Percentiles rank a stretch among this genome's conserved stretches.
Conservation (phyloP, 345 rosid genomes). For the Arabidopsis suecica region DNA sequence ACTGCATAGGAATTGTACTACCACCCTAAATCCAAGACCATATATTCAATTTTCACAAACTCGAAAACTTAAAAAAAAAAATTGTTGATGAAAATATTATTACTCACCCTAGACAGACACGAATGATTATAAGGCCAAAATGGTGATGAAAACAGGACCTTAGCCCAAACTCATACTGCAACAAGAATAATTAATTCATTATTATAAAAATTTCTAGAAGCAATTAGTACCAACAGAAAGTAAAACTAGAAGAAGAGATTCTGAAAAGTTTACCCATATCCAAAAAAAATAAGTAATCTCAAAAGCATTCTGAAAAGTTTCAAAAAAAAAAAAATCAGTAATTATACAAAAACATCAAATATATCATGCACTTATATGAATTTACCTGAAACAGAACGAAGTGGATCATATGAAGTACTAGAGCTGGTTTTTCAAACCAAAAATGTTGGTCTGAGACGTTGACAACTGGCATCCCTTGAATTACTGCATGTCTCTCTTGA, state of each 20-base stretch:
- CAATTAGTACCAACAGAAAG: background rate
- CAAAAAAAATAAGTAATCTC: constrained; percentile 88
- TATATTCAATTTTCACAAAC: background rate
- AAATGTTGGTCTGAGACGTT: constrained; percentile 76
- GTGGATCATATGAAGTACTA: constrained; percentile 75
- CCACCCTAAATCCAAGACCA: constrained; percentile 51
- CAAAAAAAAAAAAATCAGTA: background rate
- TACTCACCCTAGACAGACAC: constrained; percentile 73
- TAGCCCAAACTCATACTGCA: constrained; percentile 89
- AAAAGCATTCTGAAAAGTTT: constrained; percentile 70
- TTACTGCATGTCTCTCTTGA: constrained; percentile 74
- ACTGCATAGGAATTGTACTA: constrained; percentile 79
- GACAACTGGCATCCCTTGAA: constrained; percentile 94
- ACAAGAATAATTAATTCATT: background rate
- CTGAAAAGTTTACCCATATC: constrained; percentile 65
- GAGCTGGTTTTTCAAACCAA: constrained; percentile 77
- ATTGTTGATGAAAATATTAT: background rate
- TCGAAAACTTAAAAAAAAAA: background rate
- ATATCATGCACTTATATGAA: background rate
- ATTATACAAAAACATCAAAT: background rate
- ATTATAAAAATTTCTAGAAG: background rate
- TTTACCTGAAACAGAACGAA: constrained; percentile 81
- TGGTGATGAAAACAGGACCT: constrained; percentile 73
- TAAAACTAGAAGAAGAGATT: background rate
- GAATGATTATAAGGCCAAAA: constrained; percentile 42